These are phyloP conservation scores for Tripterygium wilfordii DNA, from an alignment of 177 flowering plant genomes.

Conservation along the genomic window DNA sequence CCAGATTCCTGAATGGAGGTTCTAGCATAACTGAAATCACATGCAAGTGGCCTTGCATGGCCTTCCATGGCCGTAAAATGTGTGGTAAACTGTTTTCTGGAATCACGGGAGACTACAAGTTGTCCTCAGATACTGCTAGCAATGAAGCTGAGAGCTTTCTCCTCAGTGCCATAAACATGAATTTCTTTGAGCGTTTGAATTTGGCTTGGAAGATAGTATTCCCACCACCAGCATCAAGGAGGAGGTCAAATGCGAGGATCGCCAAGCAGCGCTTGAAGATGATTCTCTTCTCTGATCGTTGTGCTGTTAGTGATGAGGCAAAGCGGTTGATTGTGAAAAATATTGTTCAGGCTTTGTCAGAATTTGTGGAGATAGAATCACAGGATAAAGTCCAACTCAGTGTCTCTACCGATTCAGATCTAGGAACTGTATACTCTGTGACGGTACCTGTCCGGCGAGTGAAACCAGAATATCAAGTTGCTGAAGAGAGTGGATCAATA, in stretches of 20 bases:
- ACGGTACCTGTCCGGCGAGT: conserved; percentile 92
- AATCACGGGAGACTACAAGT: conserved; percentile 28
- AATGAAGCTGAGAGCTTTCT: conserved; percentile 71
- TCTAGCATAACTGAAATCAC: conserved; percentile 19
- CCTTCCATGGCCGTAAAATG: conserved; percentile 14
- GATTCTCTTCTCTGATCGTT: conserved; percentile 97
- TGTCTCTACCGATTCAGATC: conserved; percentile 76
- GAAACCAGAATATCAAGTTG: conserved; percentile 66
- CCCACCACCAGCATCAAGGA: conserved; percentile 52
- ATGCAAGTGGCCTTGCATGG: conserved; percentile 29
- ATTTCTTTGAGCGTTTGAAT: conserved; percentile 77
- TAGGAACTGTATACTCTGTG: conserved; percentile 92
- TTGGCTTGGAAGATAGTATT: conserved; percentile 94
- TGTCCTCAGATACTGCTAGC: conserved; percentile 32
- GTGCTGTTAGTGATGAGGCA: conserved; percentile 96
- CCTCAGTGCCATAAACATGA: conserved; percentile 68
- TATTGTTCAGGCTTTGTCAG: conserved; percentile 75
- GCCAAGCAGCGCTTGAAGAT: conserved; percentile 94
- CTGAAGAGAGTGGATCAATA: conserved; percentile 54
- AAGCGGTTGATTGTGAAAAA: conserved; percentile 77
- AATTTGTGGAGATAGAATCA: conserved; percentile 94
- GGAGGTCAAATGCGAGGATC: conserved; percentile 73
- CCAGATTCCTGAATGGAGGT: conserved; percentile 36
- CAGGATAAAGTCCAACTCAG: conserved; percentile 89
- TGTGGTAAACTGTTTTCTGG: conserved; percentile 31